Conservation (phyloP, 2,329 filamentous ascomycete species). For the Pochonia chlamydosporia region DNA sequence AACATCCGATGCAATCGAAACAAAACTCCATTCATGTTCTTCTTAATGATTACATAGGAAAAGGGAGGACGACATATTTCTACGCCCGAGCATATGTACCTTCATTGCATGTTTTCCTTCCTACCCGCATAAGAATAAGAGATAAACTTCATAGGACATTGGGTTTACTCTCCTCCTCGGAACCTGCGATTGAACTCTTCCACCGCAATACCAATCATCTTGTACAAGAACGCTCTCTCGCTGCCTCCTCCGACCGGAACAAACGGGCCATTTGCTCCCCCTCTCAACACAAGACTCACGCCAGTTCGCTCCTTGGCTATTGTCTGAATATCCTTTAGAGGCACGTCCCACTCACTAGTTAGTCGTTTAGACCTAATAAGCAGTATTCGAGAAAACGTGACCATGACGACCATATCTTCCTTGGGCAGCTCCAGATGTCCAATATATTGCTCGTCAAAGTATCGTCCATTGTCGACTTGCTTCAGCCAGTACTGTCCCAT, state of each 20-base stretch:
- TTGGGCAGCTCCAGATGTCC: constrained; percentile 88
- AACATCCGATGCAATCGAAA: too few relatives aligned
- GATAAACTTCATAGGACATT: background rate
- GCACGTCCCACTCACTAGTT: constrained; percentile 91
- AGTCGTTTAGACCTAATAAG: constrained; percentile 82
- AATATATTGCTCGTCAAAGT: constrained; percentile 97
- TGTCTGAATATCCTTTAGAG: constrained; percentile 91
- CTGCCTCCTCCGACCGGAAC: constrained; percentile 90
- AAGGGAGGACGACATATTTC: background rate
- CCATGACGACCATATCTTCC: constrained; percentile 83
- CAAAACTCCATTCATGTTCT: too few relatives aligned
- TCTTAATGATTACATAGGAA: background rate
- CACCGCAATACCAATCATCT: constrained; percentile 59
- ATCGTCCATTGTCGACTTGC: constrained; percentile 93
- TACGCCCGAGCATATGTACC: background rate
- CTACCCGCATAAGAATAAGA: background rate
- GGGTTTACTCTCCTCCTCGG: constrained; percentile 30
- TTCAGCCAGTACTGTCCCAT: constrained; percentile 98
- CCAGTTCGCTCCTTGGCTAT: constrained; percentile 96
- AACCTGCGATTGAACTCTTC: constrained; percentile 63
- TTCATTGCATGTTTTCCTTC: background rate
- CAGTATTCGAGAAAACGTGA: constrained; percentile 84
- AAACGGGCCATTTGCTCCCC: constrained; percentile 89
- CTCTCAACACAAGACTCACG: constrained; percentile 80
- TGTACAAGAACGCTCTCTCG: constrained; percentile 56